Conservation (phyloP, 495 filamentous ascomycete genomes). For the Penicillium malachiteum region DNA sequence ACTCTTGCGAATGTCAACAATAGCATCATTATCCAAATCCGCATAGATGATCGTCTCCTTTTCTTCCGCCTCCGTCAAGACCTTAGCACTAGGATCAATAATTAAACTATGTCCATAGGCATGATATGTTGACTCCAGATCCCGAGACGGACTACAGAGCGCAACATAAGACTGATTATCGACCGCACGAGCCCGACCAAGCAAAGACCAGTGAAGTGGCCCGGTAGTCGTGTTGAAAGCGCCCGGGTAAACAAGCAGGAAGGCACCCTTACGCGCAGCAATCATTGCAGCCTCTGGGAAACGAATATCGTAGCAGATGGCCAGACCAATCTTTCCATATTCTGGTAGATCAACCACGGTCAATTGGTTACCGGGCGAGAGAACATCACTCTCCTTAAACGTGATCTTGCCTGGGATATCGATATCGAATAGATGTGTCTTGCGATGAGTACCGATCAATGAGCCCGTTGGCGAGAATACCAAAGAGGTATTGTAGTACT, state of each 20-base stretch:
- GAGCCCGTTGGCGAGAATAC: constrained; percentile 74
- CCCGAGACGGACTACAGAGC: constrained; percentile 86
- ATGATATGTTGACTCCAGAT: constrained; percentile 73
- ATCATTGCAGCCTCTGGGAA: constrained; percentile 95
- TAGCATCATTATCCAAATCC: constrained; percentile 67
- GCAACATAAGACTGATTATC: constrained; percentile 97
- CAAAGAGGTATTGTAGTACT: constrained; percentile 89
- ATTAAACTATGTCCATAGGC: constrained; percentile 91
- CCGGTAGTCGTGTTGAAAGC: constrained; percentile 96
- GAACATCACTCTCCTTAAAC: constrained; percentile 87
- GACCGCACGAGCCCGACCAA: constrained; percentile 78
- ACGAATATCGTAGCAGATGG: constrained; percentile 95
- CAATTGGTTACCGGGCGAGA: constrained; percentile 76
- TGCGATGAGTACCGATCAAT: constrained; percentile 84
- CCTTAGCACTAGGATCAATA: constrained; percentile 81
- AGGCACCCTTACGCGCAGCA: constrained; percentile 78
- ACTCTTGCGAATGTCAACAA: constrained; percentile 74
- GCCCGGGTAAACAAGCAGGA: constrained; percentile 86
- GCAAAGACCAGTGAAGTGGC: constrained; percentile 83
- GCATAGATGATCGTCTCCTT: constrained; percentile 73
- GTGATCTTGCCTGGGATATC: constrained; percentile 92
- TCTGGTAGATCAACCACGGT: constrained; percentile 81
- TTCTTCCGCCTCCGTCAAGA: constrained; percentile 73
- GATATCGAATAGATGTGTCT: constrained; percentile 98
- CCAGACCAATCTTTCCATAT: constrained; percentile 80